Evolutionary conservation across 148 eudicot species (phyloP).

Genomic region (Fallopia convolvulus): DNA sequence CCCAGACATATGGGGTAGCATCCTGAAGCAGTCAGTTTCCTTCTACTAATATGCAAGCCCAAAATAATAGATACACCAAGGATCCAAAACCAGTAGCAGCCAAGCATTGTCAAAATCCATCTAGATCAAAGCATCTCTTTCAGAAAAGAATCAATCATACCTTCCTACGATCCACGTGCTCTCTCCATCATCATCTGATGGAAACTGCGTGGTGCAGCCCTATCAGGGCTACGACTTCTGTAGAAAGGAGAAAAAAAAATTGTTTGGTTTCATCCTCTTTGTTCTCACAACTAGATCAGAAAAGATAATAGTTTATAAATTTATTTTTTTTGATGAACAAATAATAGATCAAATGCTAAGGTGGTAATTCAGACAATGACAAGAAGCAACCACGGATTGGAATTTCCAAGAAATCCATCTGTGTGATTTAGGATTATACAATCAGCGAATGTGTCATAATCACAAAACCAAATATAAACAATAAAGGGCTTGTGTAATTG

Average conservation of each 20-base stretch:
- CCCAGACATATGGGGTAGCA: conserved; percentile 5
- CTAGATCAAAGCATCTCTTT: background rate
- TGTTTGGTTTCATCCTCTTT: background rate
- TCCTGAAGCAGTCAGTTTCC: conserved; percentile 2
- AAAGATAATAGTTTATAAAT: too few species aligned
- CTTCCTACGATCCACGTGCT: conserved; percentile 15
- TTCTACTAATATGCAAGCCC: conserved; percentile 7
- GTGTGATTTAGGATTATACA: background rate
- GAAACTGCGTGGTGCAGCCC: conserved; percentile 42
- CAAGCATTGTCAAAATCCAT: background rate
- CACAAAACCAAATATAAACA: background rate
- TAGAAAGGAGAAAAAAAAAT: background rate
- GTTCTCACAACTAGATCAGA: background rate
- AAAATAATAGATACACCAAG: background rate
- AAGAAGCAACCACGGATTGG: background rate
- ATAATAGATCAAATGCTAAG: background rate
- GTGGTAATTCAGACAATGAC: background rate
- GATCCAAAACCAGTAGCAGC: background rate
- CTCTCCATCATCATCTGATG: conserved; percentile 57
- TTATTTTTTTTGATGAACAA: too few species aligned
- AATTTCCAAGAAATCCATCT: background rate
- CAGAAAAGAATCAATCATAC: background rate
- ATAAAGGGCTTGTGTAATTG: background rate
- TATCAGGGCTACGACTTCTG: conserved; percentile 47
- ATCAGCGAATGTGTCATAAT: background rate